Evolutionary conservation across 2,329 filamentous ascomycete genomes (phyloP), one percentile per base, ranked within the genome.

Genomic region (Cephalotrichum gorgonifer): DNA sequence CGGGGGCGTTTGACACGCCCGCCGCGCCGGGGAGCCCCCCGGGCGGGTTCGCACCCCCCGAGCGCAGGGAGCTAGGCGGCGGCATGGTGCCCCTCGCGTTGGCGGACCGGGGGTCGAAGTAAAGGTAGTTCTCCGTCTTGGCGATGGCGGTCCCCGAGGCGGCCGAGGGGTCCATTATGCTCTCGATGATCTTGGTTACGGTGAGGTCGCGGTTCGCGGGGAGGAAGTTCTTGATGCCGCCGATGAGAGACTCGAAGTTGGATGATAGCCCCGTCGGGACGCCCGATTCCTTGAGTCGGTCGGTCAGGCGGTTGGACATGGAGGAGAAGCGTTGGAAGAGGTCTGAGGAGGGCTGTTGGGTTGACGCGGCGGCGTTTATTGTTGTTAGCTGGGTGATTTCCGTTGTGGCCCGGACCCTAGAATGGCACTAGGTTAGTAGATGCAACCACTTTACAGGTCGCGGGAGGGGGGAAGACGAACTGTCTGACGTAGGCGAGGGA

Each of bases 381-480:
- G 90, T 94, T 4, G 90, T 88, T 64, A 98, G 86, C 79, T 97
- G 95, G 14, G 91, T 97, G 88, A 97, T 96, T 54, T 93, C 88
- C 5, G 91, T 97, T 46, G 95, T 89, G 55, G 94, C 88, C 52
- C 91, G 88, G 47, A 97, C 88, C 64, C 86, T 81, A 60, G 41
- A 44, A 26, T 30, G 38, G 51, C 43, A 52, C 47, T 30, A 50
- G 52, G 27, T 48, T 46, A 47, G 42, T 12, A 14, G 15, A 6
- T 11, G 7, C 28, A 15, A 14, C 23, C 25, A 14, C 23, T 27
- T 15, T 23, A n/a, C 20, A 9, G 31, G 6, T 26, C 5, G 6
- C 2, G 27, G 51, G 25, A 28, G 39, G 23, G 23, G 22, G 15
- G 15, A 26, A 23, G 47, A 71, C 81, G 68, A 69, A 86, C 84